Conservation (phyloP, 1,284 basidiomycete species). For the Coniferiporia weirii region DNA sequence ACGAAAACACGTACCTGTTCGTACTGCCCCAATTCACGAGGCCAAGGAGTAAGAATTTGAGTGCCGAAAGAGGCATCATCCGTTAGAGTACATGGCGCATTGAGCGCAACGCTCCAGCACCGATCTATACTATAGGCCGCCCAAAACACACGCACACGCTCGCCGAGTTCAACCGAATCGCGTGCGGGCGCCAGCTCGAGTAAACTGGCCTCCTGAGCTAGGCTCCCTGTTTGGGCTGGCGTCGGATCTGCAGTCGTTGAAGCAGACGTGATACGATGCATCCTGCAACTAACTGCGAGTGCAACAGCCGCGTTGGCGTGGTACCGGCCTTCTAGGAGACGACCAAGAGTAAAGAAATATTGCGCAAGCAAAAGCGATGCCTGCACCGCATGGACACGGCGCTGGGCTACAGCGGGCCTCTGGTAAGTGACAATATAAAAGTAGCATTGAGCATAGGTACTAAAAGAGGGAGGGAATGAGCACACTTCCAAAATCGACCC, state of each 20-base stretch:
- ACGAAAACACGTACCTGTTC: constrained; percentile 36
- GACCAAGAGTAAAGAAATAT: constrained; percentile 45
- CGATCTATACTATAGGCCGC: constrained; percentile 63
- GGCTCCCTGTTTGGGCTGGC: not conserved
- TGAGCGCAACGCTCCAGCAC: constrained; percentile 55
- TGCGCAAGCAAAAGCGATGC: constrained; percentile 50
- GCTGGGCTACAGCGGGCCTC: not conserved
- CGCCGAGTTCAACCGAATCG: constrained; percentile 49
- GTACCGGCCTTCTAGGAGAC: constrained; percentile 38
- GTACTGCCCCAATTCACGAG: constrained; percentile 54
- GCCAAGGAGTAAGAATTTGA: constrained; percentile 62
- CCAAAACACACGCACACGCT: constrained; percentile 66
- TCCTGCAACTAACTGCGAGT: constrained; percentile 31
- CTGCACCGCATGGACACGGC: constrained; percentile 45
- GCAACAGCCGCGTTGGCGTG: constrained; percentile 37
- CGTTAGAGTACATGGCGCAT: constrained; percentile 40
- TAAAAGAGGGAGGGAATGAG: not conserved
- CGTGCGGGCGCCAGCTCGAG: constrained; percentile 25
- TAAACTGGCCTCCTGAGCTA: not conserved
- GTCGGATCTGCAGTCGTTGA: not conserved
- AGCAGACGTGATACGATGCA: constrained; percentile 31
- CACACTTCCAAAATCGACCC: constrained; percentile 34
- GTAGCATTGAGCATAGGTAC: not conserved
- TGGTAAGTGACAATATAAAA: not conserved
- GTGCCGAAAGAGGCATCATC: constrained; percentile 30